Conservation (phyloP, 1,139 yeast species). For the Protomyces macrosporus region DNA sequence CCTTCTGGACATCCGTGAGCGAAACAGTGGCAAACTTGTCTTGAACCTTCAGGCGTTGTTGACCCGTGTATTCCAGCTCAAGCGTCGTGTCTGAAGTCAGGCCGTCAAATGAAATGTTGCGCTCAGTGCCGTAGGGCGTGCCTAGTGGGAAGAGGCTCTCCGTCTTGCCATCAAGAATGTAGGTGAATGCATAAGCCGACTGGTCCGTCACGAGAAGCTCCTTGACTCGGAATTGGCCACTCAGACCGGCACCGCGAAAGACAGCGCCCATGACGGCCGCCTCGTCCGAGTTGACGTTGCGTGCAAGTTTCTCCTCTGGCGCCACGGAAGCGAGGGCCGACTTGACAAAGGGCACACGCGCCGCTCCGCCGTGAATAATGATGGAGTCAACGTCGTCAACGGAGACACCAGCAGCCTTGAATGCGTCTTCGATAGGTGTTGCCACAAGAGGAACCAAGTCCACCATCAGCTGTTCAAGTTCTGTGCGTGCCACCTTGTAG, state of each 20-base stretch:
- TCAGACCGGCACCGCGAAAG: constrained; percentile 64
- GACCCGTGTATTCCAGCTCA: background rate
- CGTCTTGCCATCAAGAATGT: constrained; percentile 17
- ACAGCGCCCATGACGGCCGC: constrained; percentile 89
- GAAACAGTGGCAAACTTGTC: background rate
- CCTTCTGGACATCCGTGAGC: constrained; percentile 11
- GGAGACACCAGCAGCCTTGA: constrained; percentile 37
- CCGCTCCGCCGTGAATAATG: constrained; percentile 83
- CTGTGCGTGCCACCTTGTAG: constrained; percentile 60
- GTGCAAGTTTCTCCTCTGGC: constrained; percentile 56
- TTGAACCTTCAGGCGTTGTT: background rate
- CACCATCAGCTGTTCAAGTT: constrained; percentile 59
- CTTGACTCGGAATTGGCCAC: constrained; percentile 57
- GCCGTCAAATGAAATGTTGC: background rate
- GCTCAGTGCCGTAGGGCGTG: constrained; percentile 3
- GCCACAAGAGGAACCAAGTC: constrained; percentile 47
- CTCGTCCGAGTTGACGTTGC: constrained; percentile 92
- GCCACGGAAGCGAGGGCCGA: constrained; percentile 43
- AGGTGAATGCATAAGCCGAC: constrained; percentile 44
- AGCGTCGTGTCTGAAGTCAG: background rate
- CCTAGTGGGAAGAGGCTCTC: constrained; percentile 44
- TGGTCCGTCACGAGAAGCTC: constrained; percentile 57
- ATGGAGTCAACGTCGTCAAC: constrained; percentile 53
- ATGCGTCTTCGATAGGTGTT: constrained; percentile 54
- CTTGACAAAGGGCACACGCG: constrained; percentile 85